Evolutionary conservation across 2,329 filamentous ascomycete species (phyloP).

Genomic region (Botryosphaeria dothidea): DNA sequence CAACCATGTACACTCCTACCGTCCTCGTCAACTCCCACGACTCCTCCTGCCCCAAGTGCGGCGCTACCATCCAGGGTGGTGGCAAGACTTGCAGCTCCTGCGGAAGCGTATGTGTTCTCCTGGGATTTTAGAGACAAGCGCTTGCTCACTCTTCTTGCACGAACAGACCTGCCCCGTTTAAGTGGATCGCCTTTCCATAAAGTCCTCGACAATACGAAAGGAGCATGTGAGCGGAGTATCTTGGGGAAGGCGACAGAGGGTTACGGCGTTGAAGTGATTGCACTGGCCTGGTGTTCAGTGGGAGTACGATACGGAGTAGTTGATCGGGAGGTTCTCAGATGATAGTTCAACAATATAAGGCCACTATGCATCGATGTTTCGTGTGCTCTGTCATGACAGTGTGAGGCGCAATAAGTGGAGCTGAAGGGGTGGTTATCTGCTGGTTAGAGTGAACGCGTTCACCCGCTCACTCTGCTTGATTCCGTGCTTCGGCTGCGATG

Average conservation of each 20-base stretch:
- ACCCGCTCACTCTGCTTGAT: too few relatives aligned
- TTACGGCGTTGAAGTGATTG: slow-evolving; percentile 1
- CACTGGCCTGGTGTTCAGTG: background rate
- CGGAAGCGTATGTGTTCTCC: slow-evolving; percentile 33
- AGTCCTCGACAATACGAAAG: background rate
- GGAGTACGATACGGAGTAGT: background rate
- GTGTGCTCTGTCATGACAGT: too few relatives aligned
- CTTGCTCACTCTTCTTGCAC: background rate
- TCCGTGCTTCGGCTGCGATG: too few relatives aligned
- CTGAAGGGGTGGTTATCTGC: too few relatives aligned
- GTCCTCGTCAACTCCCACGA: slow-evolving; percentile 34
- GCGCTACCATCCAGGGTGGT: slow-evolving; percentile 32
- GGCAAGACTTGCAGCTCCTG: slow-evolving; percentile 40
- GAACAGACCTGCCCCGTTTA: slow-evolving; percentile 18
- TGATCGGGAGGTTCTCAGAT: slow-evolving; percentile 3
- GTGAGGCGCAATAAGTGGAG: too few relatives aligned
- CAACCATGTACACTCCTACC: slow-evolving; percentile 21
- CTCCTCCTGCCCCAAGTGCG: slow-evolving; percentile 41
- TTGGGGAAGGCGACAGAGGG: background rate
- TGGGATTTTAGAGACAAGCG: background rate
- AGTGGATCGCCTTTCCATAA: background rate
- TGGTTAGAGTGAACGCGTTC: too few relatives aligned
- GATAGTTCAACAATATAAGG: background rate
- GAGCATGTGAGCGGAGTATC: background rate
- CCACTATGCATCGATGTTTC: background rate